phyloP scores from a whole-genome alignment of 176 grass and related monocot species.

The Carex parvula region DNA sequence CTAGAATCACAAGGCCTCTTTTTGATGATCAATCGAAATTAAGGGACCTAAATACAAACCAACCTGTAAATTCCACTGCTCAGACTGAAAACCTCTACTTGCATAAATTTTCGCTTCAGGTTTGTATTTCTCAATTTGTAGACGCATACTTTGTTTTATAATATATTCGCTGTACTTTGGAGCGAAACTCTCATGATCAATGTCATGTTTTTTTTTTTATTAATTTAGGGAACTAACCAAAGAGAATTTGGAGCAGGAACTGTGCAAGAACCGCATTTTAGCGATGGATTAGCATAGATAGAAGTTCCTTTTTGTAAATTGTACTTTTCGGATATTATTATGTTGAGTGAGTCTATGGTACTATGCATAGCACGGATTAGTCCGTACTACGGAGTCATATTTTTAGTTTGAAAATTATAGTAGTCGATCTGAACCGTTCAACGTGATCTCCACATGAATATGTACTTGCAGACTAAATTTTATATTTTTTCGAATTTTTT shows the following conservation, averaged over 20 bases:
- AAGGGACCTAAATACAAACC: neutral
- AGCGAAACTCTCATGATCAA: neutral
- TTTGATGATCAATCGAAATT: constrained; percentile 8
- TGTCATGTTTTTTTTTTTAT: neutral
- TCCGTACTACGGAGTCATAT: too few species aligned
- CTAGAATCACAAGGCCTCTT: constrained; percentile 13
- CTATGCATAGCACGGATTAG: too few species aligned
- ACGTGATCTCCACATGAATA: too few species aligned
- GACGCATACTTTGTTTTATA: neutral
- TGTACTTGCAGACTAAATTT: too few species aligned
- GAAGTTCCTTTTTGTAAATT: constrained; percentile 18
- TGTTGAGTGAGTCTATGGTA: neutral
- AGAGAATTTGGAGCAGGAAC: constrained; percentile 1
- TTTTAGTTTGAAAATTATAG: too few species aligned
- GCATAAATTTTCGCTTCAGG: constrained; percentile 4
- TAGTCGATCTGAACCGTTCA: too few species aligned
- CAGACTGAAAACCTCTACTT: constrained; percentile 6
- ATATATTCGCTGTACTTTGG: neutral
- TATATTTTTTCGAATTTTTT: too few species aligned
- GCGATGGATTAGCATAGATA: neutral
- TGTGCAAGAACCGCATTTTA: neutral
- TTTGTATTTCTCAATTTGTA: constrained; percentile 9
- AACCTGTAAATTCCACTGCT: neutral
- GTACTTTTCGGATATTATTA: neutral
- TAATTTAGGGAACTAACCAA: constrained; percentile 3